Conservation (phyloP, 148 eudicot genomes). For the Dysphania ambrosioides region DNA sequence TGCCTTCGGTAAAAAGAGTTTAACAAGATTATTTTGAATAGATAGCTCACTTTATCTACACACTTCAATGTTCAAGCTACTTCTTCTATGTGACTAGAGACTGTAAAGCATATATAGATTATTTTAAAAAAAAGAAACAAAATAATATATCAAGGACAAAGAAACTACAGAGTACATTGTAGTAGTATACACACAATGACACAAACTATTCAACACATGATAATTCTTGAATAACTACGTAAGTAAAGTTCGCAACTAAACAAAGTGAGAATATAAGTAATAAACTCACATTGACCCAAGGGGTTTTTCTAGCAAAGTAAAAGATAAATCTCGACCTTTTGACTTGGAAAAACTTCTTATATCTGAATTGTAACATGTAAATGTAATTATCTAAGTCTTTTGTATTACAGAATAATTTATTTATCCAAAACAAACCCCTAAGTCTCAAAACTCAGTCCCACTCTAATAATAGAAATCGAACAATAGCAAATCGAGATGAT, state of each 20-base stretch:
- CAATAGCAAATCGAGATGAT: conserved; percentile 68
- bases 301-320: conserved; percentile 81
- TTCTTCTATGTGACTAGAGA: too few relatives aligned
- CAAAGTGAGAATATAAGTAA: conserved; percentile 3
- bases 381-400: conserved; percentile 83
- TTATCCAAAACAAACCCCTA: conserved; percentile 91
- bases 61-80: too few relatives aligned
- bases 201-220: background rate
- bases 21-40: too few relatives aligned
- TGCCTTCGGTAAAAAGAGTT: too few relatives aligned
- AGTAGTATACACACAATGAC: too few relatives aligned
- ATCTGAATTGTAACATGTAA: conserved; percentile 98
- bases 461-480: conserved; percentile 85
- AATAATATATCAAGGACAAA: background rate
- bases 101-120: too few relatives aligned
- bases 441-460: conserved; percentile 94
- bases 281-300: conserved; percentile 57
- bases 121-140: background rate
- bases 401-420: conserved; percentile 74
- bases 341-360: conserved; percentile 87
- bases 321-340: conserved; percentile 77
- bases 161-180: background rate
- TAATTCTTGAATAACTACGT: too few relatives aligned
- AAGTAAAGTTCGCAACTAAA: background rate
- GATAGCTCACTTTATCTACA: too few relatives aligned